These are phyloP conservation scores for Hypomontagnella monticulosa DNA, from an alignment of 495 filamentous ascomycete species.

Conservation along the genomic window DNA sequence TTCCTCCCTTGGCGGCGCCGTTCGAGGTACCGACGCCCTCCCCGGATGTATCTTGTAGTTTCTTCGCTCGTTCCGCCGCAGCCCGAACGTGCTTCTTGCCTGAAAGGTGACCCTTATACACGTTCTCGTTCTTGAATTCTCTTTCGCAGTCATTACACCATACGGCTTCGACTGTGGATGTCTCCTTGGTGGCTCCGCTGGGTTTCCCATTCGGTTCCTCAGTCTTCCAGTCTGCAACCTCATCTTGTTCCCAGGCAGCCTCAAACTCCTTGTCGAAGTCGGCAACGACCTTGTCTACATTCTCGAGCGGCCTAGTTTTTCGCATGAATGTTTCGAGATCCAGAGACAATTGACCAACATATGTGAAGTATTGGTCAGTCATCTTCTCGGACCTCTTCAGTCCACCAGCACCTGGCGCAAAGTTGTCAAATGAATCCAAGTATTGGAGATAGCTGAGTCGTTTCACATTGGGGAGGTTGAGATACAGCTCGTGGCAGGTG, in stretches of 20 bases:
- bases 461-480: constrained; percentile 87
- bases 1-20: constrained; percentile 40
- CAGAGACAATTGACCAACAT: constrained; percentile 77
- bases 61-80: constrained; percentile 65
- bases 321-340: constrained; percentile 90
- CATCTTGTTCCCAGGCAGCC: constrained; percentile 78
- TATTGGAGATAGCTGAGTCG: constrained; percentile 90
- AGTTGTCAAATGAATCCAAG: constrained; percentile 86
- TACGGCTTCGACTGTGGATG: constrained; percentile 72
- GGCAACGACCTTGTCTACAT: constrained; percentile 79
- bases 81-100: constrained; percentile 93
- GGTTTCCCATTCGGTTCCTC: constrained; percentile 58
- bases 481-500: constrained; percentile 80
- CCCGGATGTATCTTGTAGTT: constrained; percentile 39
- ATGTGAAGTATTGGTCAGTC: constrained; percentile 90
- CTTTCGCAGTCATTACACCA: constrained; percentile 94
- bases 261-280: constrained; percentile 85
- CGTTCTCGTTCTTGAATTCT: constrained; percentile 94
- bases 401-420: constrained; percentile 73
- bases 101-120: constrained; percentile 86
- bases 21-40: constrained; percentile 39
- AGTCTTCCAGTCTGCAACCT: constrained; percentile 81
- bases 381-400: constrained; percentile 83
- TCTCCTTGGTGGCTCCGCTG: constrained; percentile 49
- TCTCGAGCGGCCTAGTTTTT: constrained; percentile 81